Evolutionary conservation across 257 asterid genomes (phyloP).

Genomic region (Leonotis leonurus): DNA sequence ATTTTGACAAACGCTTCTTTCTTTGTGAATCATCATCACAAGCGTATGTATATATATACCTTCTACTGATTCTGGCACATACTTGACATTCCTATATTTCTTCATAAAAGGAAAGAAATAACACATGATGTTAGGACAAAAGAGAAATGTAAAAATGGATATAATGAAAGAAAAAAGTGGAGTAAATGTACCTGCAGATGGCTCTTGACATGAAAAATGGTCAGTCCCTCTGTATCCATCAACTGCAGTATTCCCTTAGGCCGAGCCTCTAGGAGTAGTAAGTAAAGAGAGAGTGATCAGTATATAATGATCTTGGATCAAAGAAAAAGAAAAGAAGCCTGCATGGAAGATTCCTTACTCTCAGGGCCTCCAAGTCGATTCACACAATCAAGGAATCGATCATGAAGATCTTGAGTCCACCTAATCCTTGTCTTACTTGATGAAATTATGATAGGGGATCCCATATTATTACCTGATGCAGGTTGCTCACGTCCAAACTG

Average conservation of each 20-base stretch:
- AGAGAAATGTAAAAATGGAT: background rate
- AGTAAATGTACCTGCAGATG: conserved; percentile 58
- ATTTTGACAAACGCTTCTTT: too few relatives aligned
- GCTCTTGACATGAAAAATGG: conserved; percentile 82
- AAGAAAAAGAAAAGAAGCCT: background rate
- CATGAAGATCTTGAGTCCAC: conserved; percentile 82
- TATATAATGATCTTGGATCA: background rate
- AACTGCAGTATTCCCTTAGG: conserved; percentile 75
- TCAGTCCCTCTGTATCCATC: conserved; percentile 65
- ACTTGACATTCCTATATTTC: conserved; percentile 74
- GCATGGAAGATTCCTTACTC: conserved; percentile 37
- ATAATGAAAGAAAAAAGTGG: background rate
- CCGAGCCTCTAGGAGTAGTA: conserved; percentile 83
- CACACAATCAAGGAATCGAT: conserved; percentile 65
- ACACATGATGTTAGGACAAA: background rate
- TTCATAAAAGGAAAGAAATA: background rate
- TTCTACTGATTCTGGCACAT: conserved; percentile 52
- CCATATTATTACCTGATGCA: background rate
- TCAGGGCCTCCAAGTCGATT: conserved; percentile 78
- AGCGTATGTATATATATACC: too few relatives aligned
- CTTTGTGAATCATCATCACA: background rate
- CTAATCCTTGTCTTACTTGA: conserved; percentile 56
- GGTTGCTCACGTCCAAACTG: conserved; percentile 25
- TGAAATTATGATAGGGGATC: too few relatives aligned
- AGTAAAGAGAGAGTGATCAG: background rate